Base-by-base conservation (phyloP, 2,329 filamentous ascomycete species). In the Emericellopsis atlantica region DNA sequence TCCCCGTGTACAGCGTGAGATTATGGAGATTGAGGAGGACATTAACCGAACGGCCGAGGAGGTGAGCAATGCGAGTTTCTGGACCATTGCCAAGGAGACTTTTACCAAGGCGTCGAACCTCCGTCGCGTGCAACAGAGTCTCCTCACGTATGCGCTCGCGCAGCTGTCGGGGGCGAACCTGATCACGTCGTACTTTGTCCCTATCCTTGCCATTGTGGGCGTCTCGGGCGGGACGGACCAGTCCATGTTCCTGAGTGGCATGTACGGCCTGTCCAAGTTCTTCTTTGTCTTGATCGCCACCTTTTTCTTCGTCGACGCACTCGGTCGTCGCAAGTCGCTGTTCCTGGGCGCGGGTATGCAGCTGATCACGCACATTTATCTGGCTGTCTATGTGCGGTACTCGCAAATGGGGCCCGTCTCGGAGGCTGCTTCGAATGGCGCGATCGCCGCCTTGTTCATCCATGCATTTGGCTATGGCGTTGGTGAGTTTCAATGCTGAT, bases 151-250 rank as follows among this genome's bases (percentile, higher is more conserved):
- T 18, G 52, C 55, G 0, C 52, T 68, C 10, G 52, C 65, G 0
- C 62, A 71, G 46, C 56, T 68, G 36, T 64, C 62, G 0, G 63
- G 66, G 5, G 64, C 63, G 15, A 64, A 65, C 48, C 55, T 58
- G 2, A 60, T 71, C 37, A 65, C 64, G 0, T 51, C 59, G 11
- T 65, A 71, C 45, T 50, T 68, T 6, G 55, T 69, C 0, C 58
- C 64, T 1, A 62, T 69, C 32, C 43, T 70, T 35, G 54, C 48
- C 2, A 42, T 68, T 10, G 46, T 65, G 6, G 64, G 64, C 2
- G 26, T 55, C 2, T 46, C 44, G 2, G 48, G 55, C 2, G 53
- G 51, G 1, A 56, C 55, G 0, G 50, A 50, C 0, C 48, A 53
- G 1, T 56, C 49, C 16, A 51, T 69, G 7, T 62, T 67, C 36